Evolutionary conservation across 371 early-diverging fungal species (phyloP).

Genomic region (Syncephalastrum racemosum): DNA sequence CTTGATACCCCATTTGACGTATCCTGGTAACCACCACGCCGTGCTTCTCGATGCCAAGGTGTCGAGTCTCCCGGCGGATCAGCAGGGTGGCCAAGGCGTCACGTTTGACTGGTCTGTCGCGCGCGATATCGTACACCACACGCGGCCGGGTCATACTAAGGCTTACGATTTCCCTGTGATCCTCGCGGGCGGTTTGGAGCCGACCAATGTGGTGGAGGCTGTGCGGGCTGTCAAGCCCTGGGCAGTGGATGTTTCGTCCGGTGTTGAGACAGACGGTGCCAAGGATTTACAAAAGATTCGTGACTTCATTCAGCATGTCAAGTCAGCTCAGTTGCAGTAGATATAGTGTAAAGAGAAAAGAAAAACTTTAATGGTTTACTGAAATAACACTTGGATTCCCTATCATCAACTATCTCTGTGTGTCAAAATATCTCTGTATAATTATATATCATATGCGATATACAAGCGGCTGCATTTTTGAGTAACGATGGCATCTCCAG

Average conservation of each 20-base stretch:
- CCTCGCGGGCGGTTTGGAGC: conserved; percentile 90
- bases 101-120: conserved; percentile 84
- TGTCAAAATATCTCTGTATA: too few species aligned
- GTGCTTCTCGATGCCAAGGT: conserved; percentile 75
- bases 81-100: conserved; percentile 73
- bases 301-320: conserved; percentile 61
- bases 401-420: too few species aligned
- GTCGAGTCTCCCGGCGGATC: conserved; percentile 38
- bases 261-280: conserved; percentile 77
- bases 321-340: conserved; percentile 20
- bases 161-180: conserved; percentile 64
- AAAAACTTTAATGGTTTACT: not conserved
- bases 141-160: conserved; percentile 20
- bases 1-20: conserved; percentile 41
- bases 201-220: conserved; percentile 78
- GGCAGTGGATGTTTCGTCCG: conserved; percentile 93
- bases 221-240: conserved; percentile 70
- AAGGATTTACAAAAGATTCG: conserved; percentile 72
- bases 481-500: too few species aligned
- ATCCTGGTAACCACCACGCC: conserved; percentile 64
- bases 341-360: not conserved
- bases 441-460: too few species aligned
- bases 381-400: too few species aligned
- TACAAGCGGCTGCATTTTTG: too few species aligned
- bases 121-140: conserved; percentile 46